Percentiles rank a stretch among this genome's conserved stretches.
These are phyloP conservation scores for Dothistroma septosporum DNA, from an alignment of 2,329 filamentous ascomycete species.

Conservation along the genomic window DNA sequence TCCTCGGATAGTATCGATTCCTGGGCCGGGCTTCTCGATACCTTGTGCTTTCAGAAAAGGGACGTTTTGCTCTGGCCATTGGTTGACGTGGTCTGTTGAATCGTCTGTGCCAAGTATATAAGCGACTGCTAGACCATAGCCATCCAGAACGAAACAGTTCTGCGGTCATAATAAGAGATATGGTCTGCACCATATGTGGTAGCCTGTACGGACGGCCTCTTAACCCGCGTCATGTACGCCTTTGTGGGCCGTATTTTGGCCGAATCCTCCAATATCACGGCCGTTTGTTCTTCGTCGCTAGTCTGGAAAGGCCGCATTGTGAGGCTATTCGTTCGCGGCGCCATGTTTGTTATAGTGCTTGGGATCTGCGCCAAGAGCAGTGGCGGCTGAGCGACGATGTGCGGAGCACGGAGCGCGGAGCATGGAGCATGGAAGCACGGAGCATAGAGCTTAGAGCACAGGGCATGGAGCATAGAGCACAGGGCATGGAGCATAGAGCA, in stretches of 20 bases:
- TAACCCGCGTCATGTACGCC: neutral
- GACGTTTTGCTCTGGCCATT: slow-evolving; percentile 31
- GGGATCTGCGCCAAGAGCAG: neutral
- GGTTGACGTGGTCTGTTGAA: slow-evolving; percentile 28
- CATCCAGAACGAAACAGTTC: slow-evolving; percentile 37
- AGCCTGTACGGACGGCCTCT: slow-evolving; percentile 1
- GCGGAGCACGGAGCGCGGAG: slow-evolving; percentile 18
- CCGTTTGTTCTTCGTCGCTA: neutral
- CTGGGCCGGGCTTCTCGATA: neutral
- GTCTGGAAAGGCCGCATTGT: neutral
- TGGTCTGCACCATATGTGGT: slow-evolving; percentile 28
- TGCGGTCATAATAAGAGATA: slow-evolving; percentile 32
- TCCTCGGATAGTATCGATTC: neutral
- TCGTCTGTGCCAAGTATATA: slow-evolving; percentile 37
- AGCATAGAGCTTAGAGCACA: no score
- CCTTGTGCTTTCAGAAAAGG: slow-evolving; percentile 15
- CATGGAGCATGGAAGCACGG: no score
- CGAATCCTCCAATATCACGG: neutral
- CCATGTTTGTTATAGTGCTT: neutral
- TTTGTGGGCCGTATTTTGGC: neutral
- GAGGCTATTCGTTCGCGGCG: neutral
- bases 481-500: slow-evolving; percentile 23
- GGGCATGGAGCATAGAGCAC: no score
- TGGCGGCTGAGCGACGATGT: neutral
- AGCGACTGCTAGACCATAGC: slow-evolving; percentile 35